Evolutionary conservation across 225 moss, liverwort and hornwort genomes (phyloP), one percentile per base, ranked within the genome.

Genomic region (Ulota crispa): DNA sequence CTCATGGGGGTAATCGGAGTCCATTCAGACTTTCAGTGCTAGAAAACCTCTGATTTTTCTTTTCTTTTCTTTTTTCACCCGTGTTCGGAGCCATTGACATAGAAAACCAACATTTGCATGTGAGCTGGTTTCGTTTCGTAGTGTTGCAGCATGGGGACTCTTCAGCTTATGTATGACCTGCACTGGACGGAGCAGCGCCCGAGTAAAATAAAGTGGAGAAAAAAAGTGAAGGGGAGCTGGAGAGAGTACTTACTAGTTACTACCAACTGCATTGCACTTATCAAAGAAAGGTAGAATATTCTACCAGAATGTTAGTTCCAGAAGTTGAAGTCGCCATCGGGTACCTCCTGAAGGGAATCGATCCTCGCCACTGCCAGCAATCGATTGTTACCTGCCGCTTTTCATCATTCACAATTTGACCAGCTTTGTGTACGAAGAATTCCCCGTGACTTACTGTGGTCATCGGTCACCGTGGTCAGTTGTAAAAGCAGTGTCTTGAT

Each of bases 271-370:
- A 10, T 42, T 54, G 42, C 82, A 20, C 31, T 64, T 57, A 64
- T 79, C 75, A 57, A 14, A 45, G 45, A 5, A 19, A 20, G 50
- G 18, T 18, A 18, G 63, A 57, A 57, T 31, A 45, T 23, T 34
- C 60, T 64, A 69, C 65, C 47, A 27, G 83, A 86, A 76, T 71
- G 80, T 83, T 83, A 52, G 71, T 80, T 83, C 83, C 76, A 79
- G 75, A 70, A 75, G 75, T 75, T 28, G 16, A 70, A 82, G 68
- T n/a, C 45, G 14, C 3, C 56, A 70, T 62, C 42, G 52, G 72
- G 42, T 45, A 59, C 50, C 50, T 50, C 50, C n/a, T 82, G 86
- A 45, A 61, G 63, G 27, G 50, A 4, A 63, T 19, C 70, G 74
- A 79, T 82, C 23, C 68, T 55, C 55, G 53, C 43, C 42, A 42